A percentile compares a stretch with the other conserved stretches of the same genome.
phyloP scores from a whole-genome alignment of 1,139 yeast genomes.

The Blastobotrys capitulatus region DNA sequence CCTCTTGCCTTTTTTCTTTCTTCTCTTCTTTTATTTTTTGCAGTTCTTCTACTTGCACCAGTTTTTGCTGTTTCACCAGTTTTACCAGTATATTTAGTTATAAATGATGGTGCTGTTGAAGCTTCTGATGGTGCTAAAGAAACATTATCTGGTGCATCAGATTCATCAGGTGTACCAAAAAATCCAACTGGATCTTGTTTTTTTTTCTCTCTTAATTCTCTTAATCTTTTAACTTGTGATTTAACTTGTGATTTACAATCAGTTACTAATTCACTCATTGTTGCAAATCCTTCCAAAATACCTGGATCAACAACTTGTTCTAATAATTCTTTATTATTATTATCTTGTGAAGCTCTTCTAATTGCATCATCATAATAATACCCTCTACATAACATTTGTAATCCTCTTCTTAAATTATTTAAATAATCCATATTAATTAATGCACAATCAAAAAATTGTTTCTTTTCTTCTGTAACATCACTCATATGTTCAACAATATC shows the following conservation, averaged over 20 bases:
- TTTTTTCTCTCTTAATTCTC: constrained; percentile 81
- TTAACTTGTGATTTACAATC: constrained; percentile 83
- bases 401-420: constrained; percentile 55
- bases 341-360: constrained; percentile 45
- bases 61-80: constrained; percentile 95
- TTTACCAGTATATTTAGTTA: constrained; percentile 93
- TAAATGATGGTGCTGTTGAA: constrained; percentile 85
- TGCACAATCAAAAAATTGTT: constrained; percentile 80
- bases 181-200: constrained; percentile 79
- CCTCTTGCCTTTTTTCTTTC: constrained; percentile 96
- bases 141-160: constrained; percentile 83
- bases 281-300: constrained; percentile 81
- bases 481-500: constrained; percentile 57
- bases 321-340: constrained; percentile 38
- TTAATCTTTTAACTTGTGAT: constrained; percentile 76
- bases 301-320: constrained; percentile 63
- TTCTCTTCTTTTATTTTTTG: constrained; percentile 89
- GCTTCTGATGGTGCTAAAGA: constrained; percentile 94
- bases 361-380: constrained; percentile 74
- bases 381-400: constrained; percentile 66
- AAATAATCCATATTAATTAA: constrained; percentile 62
- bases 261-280: constrained; percentile 79
- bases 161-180: constrained; percentile 47
- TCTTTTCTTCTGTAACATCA: constrained; percentile 57
- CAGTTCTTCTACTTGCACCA: constrained; percentile 87